phyloP scores from a whole-genome alignment of 805 yeast genomes.

The Yueomyces sp. region DNA sequence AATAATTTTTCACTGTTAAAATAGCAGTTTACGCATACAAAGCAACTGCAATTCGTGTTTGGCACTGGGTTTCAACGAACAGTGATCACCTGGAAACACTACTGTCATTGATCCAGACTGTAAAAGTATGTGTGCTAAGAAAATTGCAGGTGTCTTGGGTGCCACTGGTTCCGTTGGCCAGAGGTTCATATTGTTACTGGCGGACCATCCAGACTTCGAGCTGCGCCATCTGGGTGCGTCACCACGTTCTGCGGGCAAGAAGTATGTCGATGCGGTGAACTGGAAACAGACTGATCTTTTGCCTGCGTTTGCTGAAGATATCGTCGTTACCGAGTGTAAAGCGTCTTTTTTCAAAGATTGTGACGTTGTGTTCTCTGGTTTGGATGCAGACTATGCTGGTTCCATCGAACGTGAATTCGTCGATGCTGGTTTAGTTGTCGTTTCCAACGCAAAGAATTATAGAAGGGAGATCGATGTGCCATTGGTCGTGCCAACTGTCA shows the following conservation, averaged over 20 bases:
- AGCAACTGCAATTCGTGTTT: too few species aligned
- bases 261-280: conserved; percentile 69
- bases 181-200: conserved; percentile 73
- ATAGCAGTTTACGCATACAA: too few species aligned
- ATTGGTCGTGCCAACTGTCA: conserved; percentile 86
- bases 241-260: conserved; percentile 82
- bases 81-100: too few species aligned
- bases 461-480: conserved; percentile 84
- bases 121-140: conserved; percentile 10
- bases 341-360: conserved; percentile 71
- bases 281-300: conserved; percentile 89
- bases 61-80: too few species aligned
- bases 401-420: conserved; percentile 77
- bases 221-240: conserved; percentile 84
- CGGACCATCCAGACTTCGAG: conserved; percentile 84
- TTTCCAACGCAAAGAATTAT: conserved; percentile 94
- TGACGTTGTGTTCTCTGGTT: conserved; percentile 88
- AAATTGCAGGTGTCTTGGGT: conserved; percentile 76
- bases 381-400: conserved; percentile 90
- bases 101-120: too few species aligned
- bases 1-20: too few species aligned
- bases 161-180: conserved; percentile 99
- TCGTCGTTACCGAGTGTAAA: conserved; percentile 67
- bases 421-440: conserved; percentile 67
- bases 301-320: conserved; percentile 51